These are phyloP conservation scores for Emmonsia crescens DNA, from an alignment of 2,329 filamentous ascomycete genomes.

Conservation along the genomic window DNA sequence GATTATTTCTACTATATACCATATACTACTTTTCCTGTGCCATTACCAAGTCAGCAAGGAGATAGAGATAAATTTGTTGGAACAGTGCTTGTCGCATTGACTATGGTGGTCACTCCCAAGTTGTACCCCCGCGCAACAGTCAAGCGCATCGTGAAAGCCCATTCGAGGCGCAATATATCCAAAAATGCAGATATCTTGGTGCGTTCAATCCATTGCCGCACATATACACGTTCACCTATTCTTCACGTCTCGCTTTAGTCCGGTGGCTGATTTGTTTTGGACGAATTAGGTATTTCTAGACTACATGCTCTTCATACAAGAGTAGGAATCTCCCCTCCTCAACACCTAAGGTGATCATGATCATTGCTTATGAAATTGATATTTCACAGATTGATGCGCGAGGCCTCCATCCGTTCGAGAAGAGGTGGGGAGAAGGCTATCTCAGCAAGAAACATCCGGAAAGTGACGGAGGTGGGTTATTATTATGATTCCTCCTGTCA, in stretches of 20 bases:
- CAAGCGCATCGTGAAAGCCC: slow-evolving; percentile 83
- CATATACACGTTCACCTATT: neutral
- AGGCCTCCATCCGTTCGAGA: slow-evolving; percentile 66
- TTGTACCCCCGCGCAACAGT: slow-evolving; percentile 74
- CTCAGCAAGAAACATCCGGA: slow-evolving; percentile 64
- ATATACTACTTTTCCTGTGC: neutral
- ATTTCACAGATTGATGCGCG: slow-evolving; percentile 57
- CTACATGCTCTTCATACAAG: slow-evolving; percentile 69
- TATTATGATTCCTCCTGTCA: slow-evolving; percentile 1
- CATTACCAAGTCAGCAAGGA: neutral
- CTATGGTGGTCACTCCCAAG: slow-evolving; percentile 58
- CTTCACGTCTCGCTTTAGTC: neutral
- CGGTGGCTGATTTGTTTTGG: neutral
- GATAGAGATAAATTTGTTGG: neutral
- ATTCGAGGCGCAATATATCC: slow-evolving; percentile 67
- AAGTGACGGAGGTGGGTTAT: slow-evolving; percentile 57
- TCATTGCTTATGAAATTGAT: neutral
- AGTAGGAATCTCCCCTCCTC: slow-evolving; percentile 32
- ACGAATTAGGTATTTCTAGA: slow-evolving; percentile 66
- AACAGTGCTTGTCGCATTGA: neutral
- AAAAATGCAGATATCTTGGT: slow-evolving; percentile 83
- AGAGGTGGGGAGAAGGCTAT: slow-evolving; percentile 61
- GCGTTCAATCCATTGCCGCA: slow-evolving; percentile 19
- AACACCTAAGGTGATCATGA: neutral
- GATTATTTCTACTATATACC: neutral